Base-by-base conservation (phyloP, 805 yeast genomes). In the Metahyphopichia silvanorum region DNA sequence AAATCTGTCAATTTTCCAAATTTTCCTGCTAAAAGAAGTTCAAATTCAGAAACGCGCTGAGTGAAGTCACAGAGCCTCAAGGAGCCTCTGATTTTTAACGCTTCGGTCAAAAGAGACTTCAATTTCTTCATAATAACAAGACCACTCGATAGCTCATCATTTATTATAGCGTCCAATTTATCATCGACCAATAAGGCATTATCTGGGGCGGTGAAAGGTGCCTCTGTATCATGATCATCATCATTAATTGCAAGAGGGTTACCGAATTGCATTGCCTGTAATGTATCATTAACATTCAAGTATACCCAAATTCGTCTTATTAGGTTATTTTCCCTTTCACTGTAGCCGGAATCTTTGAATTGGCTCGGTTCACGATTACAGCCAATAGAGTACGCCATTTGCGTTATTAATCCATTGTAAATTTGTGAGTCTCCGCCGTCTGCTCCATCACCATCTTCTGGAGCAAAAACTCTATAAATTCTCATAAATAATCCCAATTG, bases 301-400 rank as follows among this genome's bases (percentile, higher is more conserved):
- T 49, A 57, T 28, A 46, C 55, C 72, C 72, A 66, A 5, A 63
- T 53, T 32, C 65, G 65, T 32, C 72, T 42, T 23, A 54, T 35
- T 19, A 64, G 32, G 33, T 60, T 53, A 44, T 48, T 39, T 4
- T 28, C 22, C 20, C 42, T 44, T 18, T 46, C 56, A 35, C 53
- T 53, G 10, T 44, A 37, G 8, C 41, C 38, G 34, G 56, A 54
- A 42, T 33, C 45, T 36, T 53, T 23, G 43, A 76, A 76, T 24
- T 62, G 61, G 28, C 66, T 69, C 1, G 88, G 87, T 40, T 82
- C 88, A 47, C 88, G 63, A 49, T 82, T 81, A 12, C 81, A 42
- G 0, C 87, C 89, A 42, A 81, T 69, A 15, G 79, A 70, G 35
- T 76, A 69, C 0, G 82, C 85, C 79, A 80, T 77, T 43, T 79